These are phyloP conservation scores for Rhodotorula graminis DNA, from an alignment of 768 basidiomycete genomes.

Conservation along the genomic window DNA sequence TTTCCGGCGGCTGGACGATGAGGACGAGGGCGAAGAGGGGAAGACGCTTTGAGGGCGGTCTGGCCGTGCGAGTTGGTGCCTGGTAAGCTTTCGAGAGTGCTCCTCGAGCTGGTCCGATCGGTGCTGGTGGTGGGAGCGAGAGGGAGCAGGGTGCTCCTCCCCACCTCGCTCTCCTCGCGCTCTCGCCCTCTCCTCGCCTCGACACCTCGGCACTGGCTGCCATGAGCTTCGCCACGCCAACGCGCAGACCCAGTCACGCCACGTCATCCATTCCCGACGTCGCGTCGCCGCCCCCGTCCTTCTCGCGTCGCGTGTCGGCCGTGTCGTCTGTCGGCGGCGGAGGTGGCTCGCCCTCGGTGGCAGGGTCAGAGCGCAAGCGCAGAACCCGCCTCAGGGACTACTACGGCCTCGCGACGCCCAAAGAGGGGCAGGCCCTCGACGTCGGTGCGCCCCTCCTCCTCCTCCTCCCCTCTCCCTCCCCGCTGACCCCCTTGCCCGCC, in stretches of 20 bases:
- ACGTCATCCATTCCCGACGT: neutral
- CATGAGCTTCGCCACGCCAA: slow-evolving; percentile 12
- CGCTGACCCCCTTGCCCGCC: neutral
- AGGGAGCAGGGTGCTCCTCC: too few relatives aligned
- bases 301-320: slow-evolving; percentile 18
- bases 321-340: neutral
- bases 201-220: too few relatives aligned
- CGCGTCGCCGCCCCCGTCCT: slow-evolving; percentile 15
- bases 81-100: too few relatives aligned
- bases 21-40: neutral
- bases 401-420: slow-evolving; percentile 75
- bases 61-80: neutral
- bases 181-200: neutral
- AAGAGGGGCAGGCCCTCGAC: slow-evolving; percentile 70
- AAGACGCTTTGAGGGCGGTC: neutral
- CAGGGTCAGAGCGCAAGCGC: slow-evolving; percentile 56
- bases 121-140: too few relatives aligned
- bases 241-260: neutral
- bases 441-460: slow-evolving; percentile 46
- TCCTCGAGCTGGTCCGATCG: too few relatives aligned
- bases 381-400: slow-evolving; percentile 76
- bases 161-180: neutral
- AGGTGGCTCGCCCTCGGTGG: neutral
- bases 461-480: neutral
- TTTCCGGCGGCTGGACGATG: neutral